Conservation (phyloP, 1,139 yeast genomes). For the Geotrichum cucujoidarum region DNA sequence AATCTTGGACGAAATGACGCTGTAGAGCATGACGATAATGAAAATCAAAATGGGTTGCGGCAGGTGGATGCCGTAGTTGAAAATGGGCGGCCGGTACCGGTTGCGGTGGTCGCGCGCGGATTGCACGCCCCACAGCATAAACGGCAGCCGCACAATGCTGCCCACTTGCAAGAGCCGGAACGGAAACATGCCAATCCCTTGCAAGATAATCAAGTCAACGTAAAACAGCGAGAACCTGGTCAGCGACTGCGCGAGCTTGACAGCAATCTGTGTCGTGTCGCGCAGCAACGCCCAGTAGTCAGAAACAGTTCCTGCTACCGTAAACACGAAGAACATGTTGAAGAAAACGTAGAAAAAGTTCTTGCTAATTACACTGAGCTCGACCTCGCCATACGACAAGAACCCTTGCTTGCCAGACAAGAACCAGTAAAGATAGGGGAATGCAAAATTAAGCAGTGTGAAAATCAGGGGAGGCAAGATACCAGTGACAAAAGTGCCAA, state of each 20-base stretch:
- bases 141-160: conserved; percentile 57
- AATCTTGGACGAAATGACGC: conserved; percentile 72
- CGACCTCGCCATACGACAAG: conserved; percentile 76
- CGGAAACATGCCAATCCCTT: conserved; percentile 83
- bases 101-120: conserved; percentile 68
- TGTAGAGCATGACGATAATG: conserved; percentile 69
- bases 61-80: conserved; percentile 73
- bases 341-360: conserved; percentile 81
- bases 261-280: conserved; percentile 76
- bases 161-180: conserved; percentile 67
- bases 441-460: conserved; percentile 62
- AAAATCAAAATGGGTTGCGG: conserved; percentile 78
- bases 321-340: conserved; percentile 77
- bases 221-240: conserved; percentile 69
- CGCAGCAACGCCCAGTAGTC: conserved; percentile 62
- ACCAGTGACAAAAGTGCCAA: conserved; percentile 66
- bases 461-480: conserved; percentile 71
- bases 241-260: conserved; percentile 66
- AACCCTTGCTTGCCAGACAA: conserved; percentile 68
- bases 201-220: conserved; percentile 74
- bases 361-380: conserved; percentile 69
- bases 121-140: conserved; percentile 51
- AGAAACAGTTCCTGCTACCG: conserved; percentile 70
- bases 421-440: conserved; percentile 73
- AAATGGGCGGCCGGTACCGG: conserved; percentile 68